A percentile compares a stretch with the other conserved stretches of the same genome.
Evolutionary conservation across 129 eudicot species (phyloP).

Genomic region (Artemisia tridentata): DNA sequence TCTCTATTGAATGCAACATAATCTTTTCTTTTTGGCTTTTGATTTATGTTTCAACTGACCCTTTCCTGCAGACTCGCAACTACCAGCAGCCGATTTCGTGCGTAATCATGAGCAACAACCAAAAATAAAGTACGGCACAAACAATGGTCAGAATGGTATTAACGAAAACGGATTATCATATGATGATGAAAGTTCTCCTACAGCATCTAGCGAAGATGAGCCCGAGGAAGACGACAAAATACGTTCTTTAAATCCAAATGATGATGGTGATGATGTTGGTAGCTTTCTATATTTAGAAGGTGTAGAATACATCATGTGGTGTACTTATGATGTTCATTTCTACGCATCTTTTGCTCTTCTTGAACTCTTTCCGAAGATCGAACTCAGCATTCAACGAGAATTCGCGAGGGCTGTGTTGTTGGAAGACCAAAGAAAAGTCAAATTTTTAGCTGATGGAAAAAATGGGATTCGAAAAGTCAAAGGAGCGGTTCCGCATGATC

Average conservation of each 20-base stretch:
- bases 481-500: slow-evolving; percentile 97
- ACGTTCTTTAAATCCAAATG: slow-evolving; percentile 9
- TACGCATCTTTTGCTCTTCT: slow-evolving; percentile 98
- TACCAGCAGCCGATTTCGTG: slow-evolving; percentile 48
- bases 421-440: slow-evolving; percentile 79
- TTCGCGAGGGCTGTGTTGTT: slow-evolving; percentile 83
- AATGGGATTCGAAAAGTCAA: slow-evolving; percentile 84
- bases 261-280: slow-evolving; percentile 75
- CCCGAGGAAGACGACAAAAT: slow-evolving; percentile 22
- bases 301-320: slow-evolving; percentile 98
- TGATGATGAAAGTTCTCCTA: slow-evolving; percentile 28
- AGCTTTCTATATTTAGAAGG: slow-evolving; percentile 91
- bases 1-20: slow-evolving; percentile 3
- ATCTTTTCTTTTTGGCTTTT: slow-evolving; percentile 2
- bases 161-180: slow-evolving; percentile 17
- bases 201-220: slow-evolving; percentile 40
- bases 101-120: slow-evolving; percentile 25
- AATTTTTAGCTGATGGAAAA: slow-evolving; percentile 80
- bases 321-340: slow-evolving; percentile 97
- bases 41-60: neutral
- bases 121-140: slow-evolving; percentile 9
- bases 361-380: slow-evolving; percentile 88
- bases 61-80: slow-evolving; percentile 45
- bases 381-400: slow-evolving; percentile 93
- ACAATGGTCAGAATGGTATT: slow-evolving; percentile 11